Evolutionary conservation across 768 basidiomycete genomes (phyloP), one percentile per base, ranked within the genome.

Genomic region (Paxillus involutus): DNA sequence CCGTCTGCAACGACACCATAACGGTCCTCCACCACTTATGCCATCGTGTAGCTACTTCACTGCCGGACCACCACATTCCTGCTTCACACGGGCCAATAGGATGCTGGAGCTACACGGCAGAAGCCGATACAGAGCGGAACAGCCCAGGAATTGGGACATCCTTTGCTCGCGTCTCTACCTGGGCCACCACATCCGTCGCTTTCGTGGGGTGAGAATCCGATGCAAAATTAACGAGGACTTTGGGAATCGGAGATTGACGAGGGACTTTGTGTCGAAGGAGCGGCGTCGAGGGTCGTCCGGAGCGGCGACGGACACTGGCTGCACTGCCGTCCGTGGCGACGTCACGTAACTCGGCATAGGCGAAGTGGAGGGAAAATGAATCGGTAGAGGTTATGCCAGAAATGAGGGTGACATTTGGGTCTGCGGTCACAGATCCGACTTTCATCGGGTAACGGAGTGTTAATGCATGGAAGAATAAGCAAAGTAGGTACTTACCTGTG

Each of bases 341-440:
- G 4, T 74, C 72, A 10, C 68, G 69, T 39, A 93, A 75, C 56
- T 91, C 89, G 0, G 77, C 70, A 60, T 83, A 89, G 0, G 89
- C 88, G 56, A 86, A 82, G 63, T 85, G 80, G 40, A 80, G 79
- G 68, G 82, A 86, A 26, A 77, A 63, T 21, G 56, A 55, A 49
- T 83, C 78, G 4, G 69, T 56, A 16, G 85, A 86, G 2, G 82
- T 77, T 41, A 83, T 73, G 10, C 89, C 91, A 5, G 87, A 85
- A 10, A 89, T 72, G 6, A 89, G 71, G 4, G 78, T 81, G 4
- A 78, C 71, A 37, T 80, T 75, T 2, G 83, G 77, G 47, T 88
- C 81, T 1, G 80, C 65, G 2, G 82, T 76, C 8, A 69, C 55
- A 11, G 68, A 60, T 0, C 80, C 73, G 0, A 85, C 74, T 3